Evolutionary conservation across 1,139 yeast genomes (phyloP).

Genomic region (Debaryomyces coudertii): DNA sequence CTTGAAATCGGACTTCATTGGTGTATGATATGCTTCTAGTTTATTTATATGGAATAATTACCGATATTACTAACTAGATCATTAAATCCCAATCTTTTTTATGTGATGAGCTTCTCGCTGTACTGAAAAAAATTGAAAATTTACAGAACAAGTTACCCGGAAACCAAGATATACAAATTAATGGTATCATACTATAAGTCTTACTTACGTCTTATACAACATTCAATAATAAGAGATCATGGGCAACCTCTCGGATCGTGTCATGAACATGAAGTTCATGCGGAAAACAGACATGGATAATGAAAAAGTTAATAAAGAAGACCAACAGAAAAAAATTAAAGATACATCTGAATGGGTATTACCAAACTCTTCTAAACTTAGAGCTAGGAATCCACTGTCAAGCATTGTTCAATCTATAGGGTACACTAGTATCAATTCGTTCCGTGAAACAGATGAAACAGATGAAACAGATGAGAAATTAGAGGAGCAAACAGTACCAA

Average conservation of each 20-base stretch:
- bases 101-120: slow-evolving; percentile 16
- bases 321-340: slow-evolving; percentile 39
- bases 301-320: slow-evolving; percentile 37
- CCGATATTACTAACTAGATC: background rate
- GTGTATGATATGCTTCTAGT: background rate
- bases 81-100: slow-evolving; percentile 2
- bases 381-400: slow-evolving; percentile 26
- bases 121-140: slow-evolving; percentile 10
- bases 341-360: slow-evolving; percentile 69
- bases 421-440: slow-evolving; percentile 44
- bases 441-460: slow-evolving; percentile 22
- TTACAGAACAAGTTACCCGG: slow-evolving; percentile 9
- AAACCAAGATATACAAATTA: background rate
- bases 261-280: slow-evolving; percentile 74
- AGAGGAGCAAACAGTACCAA: slow-evolving; percentile 15
- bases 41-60: background rate
- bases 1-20: slow-evolving; percentile 53
- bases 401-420: slow-evolving; percentile 46
- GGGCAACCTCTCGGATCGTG: slow-evolving; percentile 61
- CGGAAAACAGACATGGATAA: slow-evolving; percentile 32
- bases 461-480: slow-evolving; percentile 12
- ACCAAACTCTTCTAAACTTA: slow-evolving; percentile 33
- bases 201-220: background rate
- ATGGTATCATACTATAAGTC: background rate
- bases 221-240: slow-evolving; percentile 20